Base-by-base conservation (phyloP, 2,329 filamentous ascomycete species). In the Leptoxyphium fumago region DNA sequence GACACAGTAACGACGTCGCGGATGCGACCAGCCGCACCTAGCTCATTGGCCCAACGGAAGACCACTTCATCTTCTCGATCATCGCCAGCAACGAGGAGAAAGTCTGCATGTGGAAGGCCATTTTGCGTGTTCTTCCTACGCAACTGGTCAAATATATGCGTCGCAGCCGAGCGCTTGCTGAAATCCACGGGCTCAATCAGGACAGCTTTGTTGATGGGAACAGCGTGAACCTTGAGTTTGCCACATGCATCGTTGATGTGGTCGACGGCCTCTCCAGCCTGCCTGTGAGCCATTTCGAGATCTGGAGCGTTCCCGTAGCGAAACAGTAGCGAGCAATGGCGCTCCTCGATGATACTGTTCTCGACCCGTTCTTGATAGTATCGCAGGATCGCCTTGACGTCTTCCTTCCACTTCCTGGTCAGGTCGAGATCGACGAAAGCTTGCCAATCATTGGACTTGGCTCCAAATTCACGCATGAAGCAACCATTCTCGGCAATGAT, bases 161-260 rank as follows among this genome's bases (percentile, higher is more conserved):
- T 73, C 0, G 86, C 82, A 0, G 89, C 89, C 0, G 83, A 88
- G 36, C 78, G 78, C 67, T 96, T 96, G 58, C 84, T 91, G 71
- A 82, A 93, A 58, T 87, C 80, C 38, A 82, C 74, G 5, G 86
- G 82, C 60, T 94, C 88, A 13, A 95, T 85, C 10, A 88, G 72
- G 42, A 96, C 78, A 38, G 80, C 82, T 29, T 84, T 78, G 45
- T 91, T 46, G 11, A 85, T 70, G 1, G 84, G 81, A 14, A 94
- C 76, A 5, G 89, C 89, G 57, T 87, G 85, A 4, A 96, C 82
- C 29, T 79, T 75, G 63, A 93, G 84, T 44, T 74, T 77, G 58
- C 86, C 81, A 59, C 87, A 94, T 0, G 86, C 84, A 58, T 94
- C 88, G 58, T 96, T 96, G 70, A 96, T 91, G 56, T 95, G 88